Evolutionary conservation across 225 moss, liverwort and hornwort genomes (phyloP), one percentile per base, ranked within the genome.

Genomic region (Ulota crispa): DNA sequence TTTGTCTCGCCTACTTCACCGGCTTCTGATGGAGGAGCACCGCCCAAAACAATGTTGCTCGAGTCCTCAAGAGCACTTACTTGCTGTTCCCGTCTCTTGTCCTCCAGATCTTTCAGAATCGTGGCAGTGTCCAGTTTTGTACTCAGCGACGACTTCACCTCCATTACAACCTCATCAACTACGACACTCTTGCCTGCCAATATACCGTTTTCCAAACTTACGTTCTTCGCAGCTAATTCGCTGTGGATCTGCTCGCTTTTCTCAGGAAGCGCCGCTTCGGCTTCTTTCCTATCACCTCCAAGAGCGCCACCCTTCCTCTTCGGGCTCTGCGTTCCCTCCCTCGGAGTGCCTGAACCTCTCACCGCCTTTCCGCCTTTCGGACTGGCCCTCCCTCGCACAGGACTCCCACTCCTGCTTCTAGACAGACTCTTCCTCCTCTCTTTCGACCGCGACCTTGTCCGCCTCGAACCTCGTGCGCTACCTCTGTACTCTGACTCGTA

Each of bases 401-500:
- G 69, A 74, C 88, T 93, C 27, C 83, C 85, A 68, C 91, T 95
- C 53, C 64, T 83, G 85, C 93, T 95, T 21, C 88, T 78, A 60
- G 91, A 88, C 23, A 87, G 89, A 80, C 91, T 97, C 77, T 55
- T 92, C 79, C 78, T 89, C 23, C 26, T 53, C 64, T 89, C 96
- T 84, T 81, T 92, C 14, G 93, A 95, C 2, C 73, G 84, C 56
- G 96, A 95, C 62, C 88, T 88, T 18, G 93, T 93, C 68, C 86
- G 92, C 28, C 93, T 89, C 54, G 86, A 70, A 75, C 89, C 85
- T 82, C 89, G 91, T 27, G 69, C 83, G 39, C 70, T 89, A 75
- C 86, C 71, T 88, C 93, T 73, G 84, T 88, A 80, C 80, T 94
- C 86, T 78, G 87, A 77, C 86, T 92, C 88, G 78, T 85, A 68